Evolutionary conservation across 2,329 filamentous ascomycete genomes (phyloP).

Genomic region (Scedosporium boydii): DNA sequence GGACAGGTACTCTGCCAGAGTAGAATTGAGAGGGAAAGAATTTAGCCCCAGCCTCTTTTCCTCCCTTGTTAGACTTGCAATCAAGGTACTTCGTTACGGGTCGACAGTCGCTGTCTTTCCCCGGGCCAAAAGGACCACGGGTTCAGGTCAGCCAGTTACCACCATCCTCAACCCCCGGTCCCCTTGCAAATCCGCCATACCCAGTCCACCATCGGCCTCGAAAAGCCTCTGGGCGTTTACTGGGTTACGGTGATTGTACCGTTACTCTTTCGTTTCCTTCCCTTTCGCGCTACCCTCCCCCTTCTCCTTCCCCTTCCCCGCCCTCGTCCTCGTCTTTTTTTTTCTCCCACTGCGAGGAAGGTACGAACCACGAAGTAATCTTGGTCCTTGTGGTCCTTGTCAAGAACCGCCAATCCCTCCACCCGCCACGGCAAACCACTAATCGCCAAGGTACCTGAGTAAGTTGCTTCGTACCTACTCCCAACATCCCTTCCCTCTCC

Average conservation of each 20-base stretch:
- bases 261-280: background rate
- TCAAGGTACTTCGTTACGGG: background rate
- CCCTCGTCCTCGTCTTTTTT: background rate
- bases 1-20: background rate
- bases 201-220: background rate
- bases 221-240: background rate
- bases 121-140: conserved; percentile 5
- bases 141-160: conserved; percentile 4
- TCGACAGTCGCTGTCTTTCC: background rate
- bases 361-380: background rate
- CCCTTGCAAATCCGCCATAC: conserved; percentile 3
- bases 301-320: background rate
- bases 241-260: conserved; percentile 3
- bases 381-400: background rate
- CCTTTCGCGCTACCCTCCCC: background rate
- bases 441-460: conserved; percentile 1
- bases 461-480: background rate
- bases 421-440: background rate
- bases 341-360: too few relatives aligned
- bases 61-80: background rate
- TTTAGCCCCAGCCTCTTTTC: background rate
- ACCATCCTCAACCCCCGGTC: conserved; percentile 2
- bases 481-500: background rate
- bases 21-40: background rate
- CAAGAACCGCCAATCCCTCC: background rate